Evolutionary conservation across 805 yeast species (phyloP).

Genomic region (Kodamaea hsintzibuensis): DNA sequence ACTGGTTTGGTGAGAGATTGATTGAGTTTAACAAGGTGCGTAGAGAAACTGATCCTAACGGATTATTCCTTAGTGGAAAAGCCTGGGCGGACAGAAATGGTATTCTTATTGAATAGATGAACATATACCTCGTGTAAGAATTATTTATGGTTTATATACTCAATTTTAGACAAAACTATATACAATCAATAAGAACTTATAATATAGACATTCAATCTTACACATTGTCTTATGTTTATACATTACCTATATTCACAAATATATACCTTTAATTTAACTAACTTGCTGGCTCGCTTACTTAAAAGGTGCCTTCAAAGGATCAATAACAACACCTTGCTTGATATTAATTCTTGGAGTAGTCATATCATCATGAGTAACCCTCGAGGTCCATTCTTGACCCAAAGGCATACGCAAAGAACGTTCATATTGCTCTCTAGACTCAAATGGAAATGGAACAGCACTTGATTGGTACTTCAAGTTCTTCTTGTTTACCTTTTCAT

Average conservation of each 20-base stretch:
- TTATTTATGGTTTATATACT: no score
- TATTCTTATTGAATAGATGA: constrained; percentile 34
- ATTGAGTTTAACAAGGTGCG: constrained; percentile 62
- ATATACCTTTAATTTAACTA: no score
- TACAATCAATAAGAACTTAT: no score
- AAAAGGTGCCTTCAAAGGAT: constrained; percentile 88
- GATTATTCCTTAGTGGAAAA: constrained; percentile 73
- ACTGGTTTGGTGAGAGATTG: constrained; percentile 81
- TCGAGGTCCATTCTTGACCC: constrained; percentile 95
- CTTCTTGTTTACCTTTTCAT: constrained; percentile 84
- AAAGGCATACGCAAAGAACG: constrained; percentile 92
- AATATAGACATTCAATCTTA: constrained; percentile 19
- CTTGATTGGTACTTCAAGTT: constrained; percentile 81
- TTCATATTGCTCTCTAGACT: constrained; percentile 92
- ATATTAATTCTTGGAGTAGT: constrained; percentile 87
- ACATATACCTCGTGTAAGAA: no score
- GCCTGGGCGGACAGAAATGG: constrained; percentile 87
- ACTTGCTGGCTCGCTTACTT: constrained; percentile 40
- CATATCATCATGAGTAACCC: constrained; percentile 80
- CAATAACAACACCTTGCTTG: constrained; percentile 86
- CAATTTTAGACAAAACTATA: no score
- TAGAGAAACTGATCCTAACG: constrained; percentile 72
- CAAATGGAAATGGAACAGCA: constrained; percentile 94
- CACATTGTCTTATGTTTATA: neutral
- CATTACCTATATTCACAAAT: neutral